Conservation (phyloP, 148 eudicot species). For the Beta vulgaris region DNA sequence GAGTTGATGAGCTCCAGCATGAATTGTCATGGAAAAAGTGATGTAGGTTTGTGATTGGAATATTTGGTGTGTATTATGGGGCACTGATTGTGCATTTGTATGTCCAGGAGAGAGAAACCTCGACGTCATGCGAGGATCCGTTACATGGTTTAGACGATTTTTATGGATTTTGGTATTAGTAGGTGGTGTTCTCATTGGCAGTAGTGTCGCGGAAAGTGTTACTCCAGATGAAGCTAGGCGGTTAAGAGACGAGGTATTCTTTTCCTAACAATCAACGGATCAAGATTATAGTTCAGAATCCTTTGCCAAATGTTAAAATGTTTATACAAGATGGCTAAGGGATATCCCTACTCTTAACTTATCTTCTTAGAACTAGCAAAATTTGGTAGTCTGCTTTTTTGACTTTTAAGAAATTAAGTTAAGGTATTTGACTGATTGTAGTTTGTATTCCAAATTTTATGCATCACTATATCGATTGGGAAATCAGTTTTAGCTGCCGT, state of each 20-base stretch:
- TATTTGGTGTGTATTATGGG: constrained; percentile 1
- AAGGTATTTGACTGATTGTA: not conserved
- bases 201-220: constrained; percentile 57
- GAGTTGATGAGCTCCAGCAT: not conserved
- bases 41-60: not conserved
- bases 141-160: constrained; percentile 16
- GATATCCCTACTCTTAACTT: too few relatives aligned
- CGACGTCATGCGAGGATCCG: constrained; percentile 28
- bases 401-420: not conserved
- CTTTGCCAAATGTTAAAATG: too few relatives aligned
- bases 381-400: not conserved
- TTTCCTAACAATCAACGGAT: not conserved
- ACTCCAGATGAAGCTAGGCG: constrained; percentile 67
- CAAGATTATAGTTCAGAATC: not conserved
- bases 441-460: not conserved
- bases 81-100: constrained; percentile 4
- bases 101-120: constrained; percentile 7
- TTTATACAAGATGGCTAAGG: too few relatives aligned
- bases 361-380: too few relatives aligned
- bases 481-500: not conserved
- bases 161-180: constrained; percentile 26
- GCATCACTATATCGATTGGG: not conserved
- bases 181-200: constrained; percentile 32
- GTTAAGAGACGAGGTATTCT: constrained; percentile 81
- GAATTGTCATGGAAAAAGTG: not conserved